phyloP scores from a whole-genome alignment of 2,329 filamentous ascomycete species.

The Cytospora piceicola region DNA sequence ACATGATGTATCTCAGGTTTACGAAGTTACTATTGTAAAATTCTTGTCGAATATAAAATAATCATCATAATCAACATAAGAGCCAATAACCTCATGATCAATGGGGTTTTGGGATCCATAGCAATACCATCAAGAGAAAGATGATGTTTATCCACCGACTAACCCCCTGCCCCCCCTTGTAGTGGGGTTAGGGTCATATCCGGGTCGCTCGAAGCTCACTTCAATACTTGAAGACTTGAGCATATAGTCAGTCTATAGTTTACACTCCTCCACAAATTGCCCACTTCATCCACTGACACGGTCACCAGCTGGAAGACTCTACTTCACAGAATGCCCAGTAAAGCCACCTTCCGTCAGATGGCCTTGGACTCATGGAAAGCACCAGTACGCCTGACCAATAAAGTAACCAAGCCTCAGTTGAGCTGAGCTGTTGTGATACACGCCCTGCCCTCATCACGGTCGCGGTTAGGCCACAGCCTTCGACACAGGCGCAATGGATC shows the following conservation, averaged over 20 bases:
- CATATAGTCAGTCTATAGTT: background rate
- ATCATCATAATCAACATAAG: too few relatives aligned
- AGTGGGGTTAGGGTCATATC: background rate
- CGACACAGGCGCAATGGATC: slow-evolving; percentile 50
- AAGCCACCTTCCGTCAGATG: background rate
- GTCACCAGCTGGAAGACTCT: background rate
- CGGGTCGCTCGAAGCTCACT: background rate
- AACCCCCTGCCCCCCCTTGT: too few relatives aligned
- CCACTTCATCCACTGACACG: background rate
- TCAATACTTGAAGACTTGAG: background rate
- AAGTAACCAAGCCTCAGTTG: background rate
- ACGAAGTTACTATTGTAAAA: too few relatives aligned
- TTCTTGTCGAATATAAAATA: too few relatives aligned
- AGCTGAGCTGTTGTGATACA: background rate
- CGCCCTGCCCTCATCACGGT: background rate
- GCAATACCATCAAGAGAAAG: background rate
- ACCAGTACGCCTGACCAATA: background rate
- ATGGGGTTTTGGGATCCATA: too few relatives aligned
- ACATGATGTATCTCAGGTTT: too few relatives aligned
- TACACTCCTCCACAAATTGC: background rate
- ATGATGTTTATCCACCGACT: background rate
- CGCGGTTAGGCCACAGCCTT: background rate
- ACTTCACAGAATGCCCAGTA: background rate
- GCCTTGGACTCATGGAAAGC: background rate
- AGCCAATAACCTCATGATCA: too few relatives aligned